Percentiles rank a stretch among this genome's conserved stretches.
phyloP scores from a whole-genome alignment of 179 eudicot genomes.

The Beta macrorhiza region DNA sequence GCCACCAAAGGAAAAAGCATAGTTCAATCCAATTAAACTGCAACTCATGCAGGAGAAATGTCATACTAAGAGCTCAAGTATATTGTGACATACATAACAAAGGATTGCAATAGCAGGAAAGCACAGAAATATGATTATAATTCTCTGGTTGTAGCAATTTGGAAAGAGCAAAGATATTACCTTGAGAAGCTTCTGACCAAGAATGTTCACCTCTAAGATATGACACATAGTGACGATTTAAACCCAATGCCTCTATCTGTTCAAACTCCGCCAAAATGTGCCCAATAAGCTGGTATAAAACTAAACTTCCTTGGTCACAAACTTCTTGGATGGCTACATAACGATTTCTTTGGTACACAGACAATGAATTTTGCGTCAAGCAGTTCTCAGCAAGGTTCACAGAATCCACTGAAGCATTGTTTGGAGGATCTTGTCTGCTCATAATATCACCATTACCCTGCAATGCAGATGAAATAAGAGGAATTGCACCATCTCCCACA shows the following conservation, averaged over 20 bases:
- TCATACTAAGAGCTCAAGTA: background rate
- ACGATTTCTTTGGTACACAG: constrained; percentile 36
- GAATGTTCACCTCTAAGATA: constrained; percentile 49
- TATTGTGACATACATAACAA: background rate
- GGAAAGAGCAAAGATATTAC: constrained; percentile 25
- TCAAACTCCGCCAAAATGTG: constrained; percentile 47
- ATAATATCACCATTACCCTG: background rate
- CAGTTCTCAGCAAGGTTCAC: constrained; percentile 23
- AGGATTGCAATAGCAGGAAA: background rate
- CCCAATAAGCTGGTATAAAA: constrained; percentile 59
- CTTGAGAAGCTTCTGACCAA: constrained; percentile 28
- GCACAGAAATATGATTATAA: background rate
- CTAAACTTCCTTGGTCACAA: constrained; percentile 67
- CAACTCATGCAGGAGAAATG: background rate
- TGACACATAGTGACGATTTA: constrained; percentile 34
- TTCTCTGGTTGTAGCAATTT: background rate
- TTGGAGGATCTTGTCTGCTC: constrained; percentile 13
- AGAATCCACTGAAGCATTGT: constrained; percentile 9
- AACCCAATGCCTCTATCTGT: constrained; percentile 33
- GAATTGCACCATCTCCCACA: constrained; percentile 15
- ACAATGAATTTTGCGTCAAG: constrained; percentile 13
- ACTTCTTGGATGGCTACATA: constrained; percentile 67
- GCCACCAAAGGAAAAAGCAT: background rate
- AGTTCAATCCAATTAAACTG: background rate
- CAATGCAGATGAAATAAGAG: constrained; percentile 18